Percentiles rank a stretch among this genome's conserved stretches.
phyloP scores from a whole-genome alignment of 345 rosid species.

The Pistacia vera region DNA sequence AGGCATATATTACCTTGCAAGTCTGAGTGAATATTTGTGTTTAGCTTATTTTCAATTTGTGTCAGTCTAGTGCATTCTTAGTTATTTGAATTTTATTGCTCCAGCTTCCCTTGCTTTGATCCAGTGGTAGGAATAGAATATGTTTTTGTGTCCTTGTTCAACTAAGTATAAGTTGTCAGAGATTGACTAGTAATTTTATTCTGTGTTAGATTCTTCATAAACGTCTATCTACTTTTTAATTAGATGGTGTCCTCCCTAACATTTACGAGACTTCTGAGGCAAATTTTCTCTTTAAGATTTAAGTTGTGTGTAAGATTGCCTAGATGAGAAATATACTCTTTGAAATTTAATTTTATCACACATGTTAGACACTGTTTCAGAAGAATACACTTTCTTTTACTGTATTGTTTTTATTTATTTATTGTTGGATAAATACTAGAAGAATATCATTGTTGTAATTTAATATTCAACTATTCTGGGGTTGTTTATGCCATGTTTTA shows the following conservation, averaged over 20 bases:
- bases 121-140: slow-evolving; percentile 2
- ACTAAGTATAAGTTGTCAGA: background rate
- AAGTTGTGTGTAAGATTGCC: background rate
- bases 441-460: background rate
- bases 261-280: background rate
- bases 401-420: background rate
- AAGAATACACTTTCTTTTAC: background rate
- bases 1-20: background rate
- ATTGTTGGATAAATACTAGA: background rate
- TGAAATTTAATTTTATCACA: background rate
- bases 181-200: background rate
- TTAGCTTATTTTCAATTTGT: background rate
- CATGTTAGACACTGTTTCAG: background rate
- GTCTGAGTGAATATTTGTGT: background rate
- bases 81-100: background rate
- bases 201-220: background rate
- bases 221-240: background rate
- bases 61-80: background rate
- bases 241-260: background rate
- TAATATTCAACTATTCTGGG: background rate
- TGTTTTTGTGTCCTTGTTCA: background rate
- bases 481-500: background rate
- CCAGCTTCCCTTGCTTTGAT: slow-evolving; percentile 1
- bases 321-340: background rate
- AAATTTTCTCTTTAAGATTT: background rate